A percentile compares a stretch with the other conserved stretches of the same genome.
phyloP scores from a whole-genome alignment of 805 yeast genomes.

The Cyberlindnera lachancei region DNA sequence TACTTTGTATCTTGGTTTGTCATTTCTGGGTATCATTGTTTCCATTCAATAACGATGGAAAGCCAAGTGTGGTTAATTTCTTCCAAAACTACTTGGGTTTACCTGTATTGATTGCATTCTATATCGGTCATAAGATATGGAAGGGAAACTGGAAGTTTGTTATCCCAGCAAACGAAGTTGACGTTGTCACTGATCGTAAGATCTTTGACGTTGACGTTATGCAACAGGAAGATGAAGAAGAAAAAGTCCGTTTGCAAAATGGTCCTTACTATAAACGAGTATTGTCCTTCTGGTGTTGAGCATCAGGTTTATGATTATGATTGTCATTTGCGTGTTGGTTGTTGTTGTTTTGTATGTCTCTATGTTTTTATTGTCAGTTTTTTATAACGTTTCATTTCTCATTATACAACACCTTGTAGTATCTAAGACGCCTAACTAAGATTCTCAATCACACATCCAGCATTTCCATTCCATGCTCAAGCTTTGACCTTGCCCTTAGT shows the following conservation, averaged over 20 bases:
- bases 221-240: constrained; percentile 32
- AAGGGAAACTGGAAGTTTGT: constrained; percentile 24
- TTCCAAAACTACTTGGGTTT: constrained; percentile 46
- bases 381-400: too few relatives aligned
- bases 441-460: too few relatives aligned
- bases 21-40: constrained; percentile 61
- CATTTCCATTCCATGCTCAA: too few relatives aligned
- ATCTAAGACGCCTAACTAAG: too few relatives aligned
- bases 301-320: neutral
- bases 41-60: constrained; percentile 38
- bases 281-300: constrained; percentile 2
- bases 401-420: too few relatives aligned
- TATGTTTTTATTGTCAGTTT: too few relatives aligned
- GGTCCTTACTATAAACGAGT: constrained; percentile 5
- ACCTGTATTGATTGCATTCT: constrained; percentile 37
- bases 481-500: neutral
- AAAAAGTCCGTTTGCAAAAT: constrained; percentile 13
- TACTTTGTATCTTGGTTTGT: constrained; percentile 41
- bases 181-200: constrained; percentile 49
- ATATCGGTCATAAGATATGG: constrained; percentile 38
- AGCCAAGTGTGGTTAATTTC: constrained; percentile 32
- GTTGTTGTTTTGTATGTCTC: too few relatives aligned
- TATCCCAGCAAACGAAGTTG: constrained; percentile 40
- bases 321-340: too few relatives aligned
- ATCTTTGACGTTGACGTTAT: constrained; percentile 30